Conservation (phyloP, 2,329 filamentous ascomycete genomes). For the Aspergillus phoenicis region DNA sequence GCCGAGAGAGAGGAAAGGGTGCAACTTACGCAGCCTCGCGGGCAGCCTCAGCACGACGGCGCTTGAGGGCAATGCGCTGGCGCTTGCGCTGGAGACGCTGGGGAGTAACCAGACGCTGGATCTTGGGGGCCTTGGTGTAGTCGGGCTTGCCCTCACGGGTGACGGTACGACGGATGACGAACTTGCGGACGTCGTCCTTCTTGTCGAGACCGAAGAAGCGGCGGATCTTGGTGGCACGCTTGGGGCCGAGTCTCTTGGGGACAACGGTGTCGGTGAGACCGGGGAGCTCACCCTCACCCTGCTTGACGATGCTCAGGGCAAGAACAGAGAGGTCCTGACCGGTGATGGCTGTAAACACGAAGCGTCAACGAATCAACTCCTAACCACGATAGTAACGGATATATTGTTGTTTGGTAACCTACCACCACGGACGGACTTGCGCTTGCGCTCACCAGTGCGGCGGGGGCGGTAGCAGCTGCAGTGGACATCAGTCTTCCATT, state of each 20-base stretch:
- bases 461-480: conserved; percentile 91
- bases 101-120: conserved; percentile 98
- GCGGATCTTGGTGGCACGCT: conserved; percentile 99
- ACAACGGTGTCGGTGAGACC: conserved; percentile 96
- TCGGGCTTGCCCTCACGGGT: conserved; percentile 94
- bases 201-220: conserved; percentile 99
- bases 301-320: conserved; percentile 94
- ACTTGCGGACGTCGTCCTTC: conserved; percentile 99
- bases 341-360: conserved; percentile 73
- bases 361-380: conserved; percentile 17
- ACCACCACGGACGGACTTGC: conserved; percentile 92
- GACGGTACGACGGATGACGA: conserved; percentile 98
- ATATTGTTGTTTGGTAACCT: conserved; percentile 23
- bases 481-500: conserved; percentile 14
- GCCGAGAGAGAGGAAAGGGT: not conserved
- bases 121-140: conserved; percentile 99
- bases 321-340: conserved; percentile 93
- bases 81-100: conserved; percentile 99
- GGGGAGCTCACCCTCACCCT: conserved; percentile 91
- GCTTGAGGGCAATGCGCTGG: conserved; percentile 96
- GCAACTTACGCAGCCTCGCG: conserved; percentile 95
- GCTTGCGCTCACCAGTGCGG: conserved; percentile 97
- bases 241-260: conserved; percentile 99
- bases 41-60: conserved; percentile 92
- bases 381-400: not conserved